Evolutionary conservation across 768 basidiomycete species (phyloP).

Genomic region (Leccinum obscurum): DNA sequence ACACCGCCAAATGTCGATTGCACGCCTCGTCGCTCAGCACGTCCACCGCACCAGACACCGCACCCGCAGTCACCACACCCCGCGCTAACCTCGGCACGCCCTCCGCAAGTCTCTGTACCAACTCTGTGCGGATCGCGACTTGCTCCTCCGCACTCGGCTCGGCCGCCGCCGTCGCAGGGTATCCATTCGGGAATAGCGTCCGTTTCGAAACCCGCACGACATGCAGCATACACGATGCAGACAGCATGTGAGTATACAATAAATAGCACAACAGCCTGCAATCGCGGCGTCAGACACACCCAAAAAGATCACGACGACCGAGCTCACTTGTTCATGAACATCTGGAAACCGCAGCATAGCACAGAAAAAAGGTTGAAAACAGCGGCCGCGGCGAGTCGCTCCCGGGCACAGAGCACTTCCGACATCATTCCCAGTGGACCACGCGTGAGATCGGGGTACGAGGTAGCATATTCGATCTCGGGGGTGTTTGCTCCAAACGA

Average conservation of each 20-base stretch:
- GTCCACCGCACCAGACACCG: constrained; percentile 31
- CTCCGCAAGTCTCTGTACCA: constrained; percentile 41
- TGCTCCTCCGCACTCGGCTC: constrained; percentile 84
- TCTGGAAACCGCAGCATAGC: constrained; percentile 45
- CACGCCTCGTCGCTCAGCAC: constrained; percentile 55
- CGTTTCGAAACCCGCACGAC: constrained; percentile 58
- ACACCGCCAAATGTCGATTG: constrained; percentile 75
- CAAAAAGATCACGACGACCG: background rate
- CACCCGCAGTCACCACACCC: constrained; percentile 34
- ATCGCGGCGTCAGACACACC: constrained; percentile 9
- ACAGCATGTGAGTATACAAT: constrained; percentile 54
- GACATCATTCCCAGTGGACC: constrained; percentile 47
- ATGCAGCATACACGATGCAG: constrained; percentile 52
- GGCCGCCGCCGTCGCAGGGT: constrained; percentile 69
- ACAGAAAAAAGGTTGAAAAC: constrained; percentile 49
- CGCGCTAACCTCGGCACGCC: constrained; percentile 41
- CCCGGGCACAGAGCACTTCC: constrained; percentile 48
- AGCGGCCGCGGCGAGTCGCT: constrained; percentile 49
- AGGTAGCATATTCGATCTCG: constrained; percentile 4
- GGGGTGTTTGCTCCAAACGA: constrained; percentile 15
- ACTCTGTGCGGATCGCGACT: constrained; percentile 45
- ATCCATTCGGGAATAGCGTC: constrained; percentile 86
- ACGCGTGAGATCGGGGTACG: constrained; percentile 38
- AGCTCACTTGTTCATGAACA: constrained; percentile 61
- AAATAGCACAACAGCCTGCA: constrained; percentile 68